Percentiles rank a stretch among this genome's conserved stretches.
These are phyloP conservation scores for Fragaria iinumae DNA, from an alignment of 306 rosid genomes.

Conservation along the genomic window DNA sequence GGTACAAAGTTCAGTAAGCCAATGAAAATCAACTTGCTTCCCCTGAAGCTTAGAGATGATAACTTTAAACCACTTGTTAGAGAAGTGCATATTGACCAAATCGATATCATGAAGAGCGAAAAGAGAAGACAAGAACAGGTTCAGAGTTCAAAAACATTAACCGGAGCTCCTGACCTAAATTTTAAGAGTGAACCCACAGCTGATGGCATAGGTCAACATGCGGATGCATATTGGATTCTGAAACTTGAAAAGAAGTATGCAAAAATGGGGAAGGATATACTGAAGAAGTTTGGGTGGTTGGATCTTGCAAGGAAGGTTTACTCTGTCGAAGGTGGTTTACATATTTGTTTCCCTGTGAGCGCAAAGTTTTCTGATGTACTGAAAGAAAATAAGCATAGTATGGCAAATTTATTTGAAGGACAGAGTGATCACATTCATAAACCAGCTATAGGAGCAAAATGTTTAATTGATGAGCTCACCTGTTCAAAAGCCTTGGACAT, in stretches of 20 bases:
- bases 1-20: conserved; percentile 95
- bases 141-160: conserved; percentile 31
- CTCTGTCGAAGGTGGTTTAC: conserved; percentile 55
- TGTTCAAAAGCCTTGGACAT: conserved; percentile 51
- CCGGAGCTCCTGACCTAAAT: conserved; percentile 33
- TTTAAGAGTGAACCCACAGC: conserved; percentile 27
- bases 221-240: conserved; percentile 51
- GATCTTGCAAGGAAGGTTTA: conserved; percentile 72
- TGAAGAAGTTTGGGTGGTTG: conserved; percentile 92
- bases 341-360: conserved; percentile 71
- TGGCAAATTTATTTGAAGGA: conserved; percentile 35
- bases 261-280: conserved; percentile 74
- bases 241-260: conserved; percentile 69
- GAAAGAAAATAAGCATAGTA: conserved; percentile 36
- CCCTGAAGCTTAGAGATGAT: conserved; percentile 36
- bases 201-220: conserved; percentile 32
- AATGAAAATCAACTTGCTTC: conserved; percentile 57
- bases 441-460: conserved; percentile 31
- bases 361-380: conserved; percentile 43
- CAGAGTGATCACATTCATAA: conserved; percentile 36
- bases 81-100: conserved; percentile 23
- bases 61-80: conserved; percentile 26
- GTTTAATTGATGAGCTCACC: conserved; percentile 36
- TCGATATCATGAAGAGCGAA: conserved; percentile 31
- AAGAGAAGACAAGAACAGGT: conserved; percentile 27